phyloP scores from a whole-genome alignment of 768 basidiomycete genomes.

The Sistotremastrum suecicum region DNA sequence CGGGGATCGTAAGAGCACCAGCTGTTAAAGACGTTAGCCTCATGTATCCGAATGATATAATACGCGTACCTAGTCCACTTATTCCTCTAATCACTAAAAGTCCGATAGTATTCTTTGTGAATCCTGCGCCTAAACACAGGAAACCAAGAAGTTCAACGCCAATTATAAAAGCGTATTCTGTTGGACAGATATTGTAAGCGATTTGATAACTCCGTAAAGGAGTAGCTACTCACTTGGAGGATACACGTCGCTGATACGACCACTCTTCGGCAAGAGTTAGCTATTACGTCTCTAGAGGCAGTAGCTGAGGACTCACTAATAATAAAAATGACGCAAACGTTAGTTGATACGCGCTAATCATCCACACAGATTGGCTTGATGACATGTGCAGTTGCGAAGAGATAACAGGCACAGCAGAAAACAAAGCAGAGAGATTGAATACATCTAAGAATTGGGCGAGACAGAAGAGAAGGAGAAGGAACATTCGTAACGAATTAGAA shows the following conservation, averaged over 20 bases:
- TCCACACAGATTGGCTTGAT: slow-evolving; percentile 21
- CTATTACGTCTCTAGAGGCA: too few relatives aligned
- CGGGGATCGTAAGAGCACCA: slow-evolving; percentile 36
- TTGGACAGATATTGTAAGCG: background rate
- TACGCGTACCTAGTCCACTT: too few relatives aligned
- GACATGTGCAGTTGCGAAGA: slow-evolving; percentile 10
- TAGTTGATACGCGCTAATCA: slow-evolving; percentile 27
- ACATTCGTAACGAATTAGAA: too few relatives aligned
- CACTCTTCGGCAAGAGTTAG: slow-evolving; percentile 15
- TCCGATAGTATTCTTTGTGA: slow-evolving; percentile 28
- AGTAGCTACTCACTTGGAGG: slow-evolving; percentile 21
- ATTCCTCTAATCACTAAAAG: slow-evolving; percentile 38
- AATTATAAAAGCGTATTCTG: slow-evolving; percentile 16
- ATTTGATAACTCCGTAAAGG: background rate
- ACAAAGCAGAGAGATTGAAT: slow-evolving; percentile 28
- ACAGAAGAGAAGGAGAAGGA: slow-evolving; percentile 24
- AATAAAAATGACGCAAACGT: slow-evolving; percentile 30
- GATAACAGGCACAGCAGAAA: slow-evolving; percentile 25
- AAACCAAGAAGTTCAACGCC: slow-evolving; percentile 29
- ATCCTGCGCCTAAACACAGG: slow-evolving; percentile 31
- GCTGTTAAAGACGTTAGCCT: slow-evolving; percentile 12
- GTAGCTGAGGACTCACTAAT: slow-evolving; percentile 12
- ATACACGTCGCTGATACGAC: slow-evolving; percentile 25
- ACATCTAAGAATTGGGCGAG: slow-evolving; percentile 29
- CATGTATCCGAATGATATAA: too few relatives aligned